Base-by-base conservation (phyloP, 441 rosid species). In the Gossypium laxum region DNA sequence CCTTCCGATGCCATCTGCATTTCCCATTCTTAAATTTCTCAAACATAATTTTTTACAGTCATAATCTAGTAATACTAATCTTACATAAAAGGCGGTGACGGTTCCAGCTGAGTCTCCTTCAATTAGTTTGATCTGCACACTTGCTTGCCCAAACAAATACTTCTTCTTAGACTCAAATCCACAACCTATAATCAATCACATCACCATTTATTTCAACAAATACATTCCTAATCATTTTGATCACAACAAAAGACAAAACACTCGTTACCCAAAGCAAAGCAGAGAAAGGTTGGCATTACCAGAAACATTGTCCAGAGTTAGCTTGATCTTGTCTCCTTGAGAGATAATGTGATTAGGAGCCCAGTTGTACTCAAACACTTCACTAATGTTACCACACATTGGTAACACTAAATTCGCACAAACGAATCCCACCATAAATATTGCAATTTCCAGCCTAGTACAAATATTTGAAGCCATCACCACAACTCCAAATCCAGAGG, bases 21-120 rank as follows among this genome's bases (percentile, higher is more conserved):
- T 47, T 19, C 54, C 54, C 54, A 21, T 43, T 43, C 17, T 64
- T 21, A 11, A 64, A 18, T 63, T 30, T 15, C 24, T 32, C 43
- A 3, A 15, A 38, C 38, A 32, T 32, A 5, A 32, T 5, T 1
- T 5, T 32, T 32, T 32, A 32, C 38, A 32, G 1, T 32, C 38
- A 32, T 32, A 32, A 32, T 32, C 38, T 32, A 32, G 38, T 32
- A 2, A 24, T 2, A 24, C 1, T 24, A 1, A 2, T 66, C 70
- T 47, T 66, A 66, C 70, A 47, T 66, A 66, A 32, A 66, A 66
- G 7, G 70, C 70, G 15, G 57, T 47, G 22, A 66, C 57, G 17
- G 41, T 66, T 66, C 70, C 70, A 47, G 70, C 57, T 1, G 70
- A 66, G 57, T 66, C 70, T 22, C 69, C 69, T 45, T 47, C 55